Percentiles rank a stretch among this genome's conserved stretches.
Conservation (phyloP, 495 filamentous ascomycete genomes). For the Lentithecium fluviatile region DNA sequence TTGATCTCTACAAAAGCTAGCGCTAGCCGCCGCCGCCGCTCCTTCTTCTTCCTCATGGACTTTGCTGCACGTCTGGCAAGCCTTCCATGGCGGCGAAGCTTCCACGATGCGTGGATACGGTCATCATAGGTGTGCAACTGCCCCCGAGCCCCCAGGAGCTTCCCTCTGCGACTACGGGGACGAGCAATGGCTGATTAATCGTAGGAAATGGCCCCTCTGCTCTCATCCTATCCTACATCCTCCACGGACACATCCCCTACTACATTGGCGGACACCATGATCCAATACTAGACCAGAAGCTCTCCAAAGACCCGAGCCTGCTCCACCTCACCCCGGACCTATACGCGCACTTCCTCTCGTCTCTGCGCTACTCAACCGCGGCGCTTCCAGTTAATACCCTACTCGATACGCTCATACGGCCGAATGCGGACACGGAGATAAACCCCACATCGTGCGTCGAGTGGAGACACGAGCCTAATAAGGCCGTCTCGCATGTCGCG, state of each 20-base stretch:
- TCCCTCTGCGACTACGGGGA: not conserved
- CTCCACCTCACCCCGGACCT: slow-evolving; percentile 51
- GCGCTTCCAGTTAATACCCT: slow-evolving; percentile 65
- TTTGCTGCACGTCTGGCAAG: slow-evolving; percentile 8
- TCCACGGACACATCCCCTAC: slow-evolving; percentile 64
- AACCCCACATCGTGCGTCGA: slow-evolving; percentile 53
- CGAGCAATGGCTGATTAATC: slow-evolving; percentile 4
- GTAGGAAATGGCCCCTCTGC: slow-evolving; percentile 64
- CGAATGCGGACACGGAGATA: slow-evolving; percentile 61
- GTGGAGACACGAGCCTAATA: slow-evolving; percentile 55
- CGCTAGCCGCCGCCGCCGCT: slow-evolving; percentile 1
- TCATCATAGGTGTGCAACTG: slow-evolving; percentile 40
- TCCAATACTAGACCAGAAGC: slow-evolving; percentile 57
- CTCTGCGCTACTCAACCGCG: slow-evolving; percentile 64
- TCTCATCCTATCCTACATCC: slow-evolving; percentile 65
- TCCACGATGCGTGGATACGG: slow-evolving; percentile 41
- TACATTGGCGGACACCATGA: slow-evolving; percentile 63
- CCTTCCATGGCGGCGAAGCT: slow-evolving; percentile 36
- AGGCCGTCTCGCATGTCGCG: slow-evolving; percentile 57
- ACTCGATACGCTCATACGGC: slow-evolving; percentile 64
- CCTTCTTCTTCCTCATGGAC: slow-evolving; percentile 24
- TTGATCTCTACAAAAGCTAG: slow-evolving; percentile 1
- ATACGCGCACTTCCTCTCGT: slow-evolving; percentile 59
- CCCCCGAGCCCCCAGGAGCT: not conserved
- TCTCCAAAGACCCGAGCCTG: slow-evolving; percentile 48